Conservation (phyloP, 768 basidiomycete species). For the Candolleomyces aberdarensis region DNA sequence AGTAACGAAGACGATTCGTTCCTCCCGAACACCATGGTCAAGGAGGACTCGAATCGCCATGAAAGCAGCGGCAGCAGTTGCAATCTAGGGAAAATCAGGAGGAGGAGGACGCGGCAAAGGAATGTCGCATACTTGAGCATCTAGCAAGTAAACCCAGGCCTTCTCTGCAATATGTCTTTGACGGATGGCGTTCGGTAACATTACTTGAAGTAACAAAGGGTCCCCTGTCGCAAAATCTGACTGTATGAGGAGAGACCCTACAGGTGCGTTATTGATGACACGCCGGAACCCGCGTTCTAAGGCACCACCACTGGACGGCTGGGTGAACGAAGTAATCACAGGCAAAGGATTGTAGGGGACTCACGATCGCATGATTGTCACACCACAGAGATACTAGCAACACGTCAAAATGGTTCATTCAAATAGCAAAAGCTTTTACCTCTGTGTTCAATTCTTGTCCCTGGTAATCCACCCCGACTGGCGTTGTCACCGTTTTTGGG, state of each 20-base stretch:
- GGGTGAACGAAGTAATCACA: not conserved
- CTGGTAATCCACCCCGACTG: conserved; percentile 47
- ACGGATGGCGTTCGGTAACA: conserved; percentile 75
- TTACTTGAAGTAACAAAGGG: conserved; percentile 78
- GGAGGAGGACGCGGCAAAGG: not conserved
- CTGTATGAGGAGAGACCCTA: conserved; percentile 91
- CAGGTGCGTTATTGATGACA: conserved; percentile 79
- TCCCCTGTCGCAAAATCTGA: conserved; percentile 83
- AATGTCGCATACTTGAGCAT: conserved; percentile 46
- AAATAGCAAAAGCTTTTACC: conserved; percentile 31
- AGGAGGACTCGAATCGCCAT: conserved; percentile 94
- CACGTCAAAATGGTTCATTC: not conserved
- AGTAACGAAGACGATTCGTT: conserved; percentile 85
- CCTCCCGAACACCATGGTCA: conserved; percentile 86
- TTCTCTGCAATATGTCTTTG: conserved; percentile 59
- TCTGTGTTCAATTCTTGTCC: conserved; percentile 65
- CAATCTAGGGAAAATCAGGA: conserved; percentile 54
- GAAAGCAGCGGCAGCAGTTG: conserved; percentile 88
- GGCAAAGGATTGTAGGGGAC: conserved; percentile 22
- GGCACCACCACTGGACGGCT: conserved; percentile 67
- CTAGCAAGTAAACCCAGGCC: conserved; percentile 83
- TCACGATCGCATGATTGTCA: conserved; percentile 85
- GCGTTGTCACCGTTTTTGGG: conserved; percentile 61
- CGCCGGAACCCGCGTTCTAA: conserved; percentile 89
- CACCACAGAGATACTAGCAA: conserved; percentile 73